These are phyloP conservation scores for Penicillium occitanis DNA, from an alignment of 2,329 filamentous ascomycete species.

Conservation along the genomic window DNA sequence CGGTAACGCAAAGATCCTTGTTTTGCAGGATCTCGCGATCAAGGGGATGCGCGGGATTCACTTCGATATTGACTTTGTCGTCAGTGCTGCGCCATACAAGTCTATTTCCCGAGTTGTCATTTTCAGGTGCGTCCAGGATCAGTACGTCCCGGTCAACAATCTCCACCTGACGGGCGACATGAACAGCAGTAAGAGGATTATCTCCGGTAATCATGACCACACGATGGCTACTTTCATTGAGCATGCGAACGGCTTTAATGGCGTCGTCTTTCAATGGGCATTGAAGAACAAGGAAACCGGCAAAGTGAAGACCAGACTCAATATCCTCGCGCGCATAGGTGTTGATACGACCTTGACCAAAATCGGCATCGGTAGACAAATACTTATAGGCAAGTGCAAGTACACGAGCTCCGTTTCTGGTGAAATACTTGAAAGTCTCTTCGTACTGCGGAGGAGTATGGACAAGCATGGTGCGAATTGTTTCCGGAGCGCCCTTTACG, in stretches of 20 bases:
- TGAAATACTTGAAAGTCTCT: constrained; percentile 98
- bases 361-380: constrained; percentile 74
- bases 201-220: constrained; percentile 99
- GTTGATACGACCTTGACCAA: constrained; percentile 83
- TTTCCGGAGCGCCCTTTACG: constrained; percentile 97
- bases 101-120: constrained; percentile 75
- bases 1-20: constrained; percentile 94
- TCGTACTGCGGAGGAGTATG: constrained; percentile 84
- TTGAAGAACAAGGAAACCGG: constrained; percentile 92
- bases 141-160: constrained; percentile 95
- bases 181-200: constrained; percentile 92
- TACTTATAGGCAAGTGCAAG: constrained; percentile 93
- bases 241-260: constrained; percentile 88
- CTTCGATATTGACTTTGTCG: constrained; percentile 80
- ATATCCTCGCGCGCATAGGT: constrained; percentile 91
- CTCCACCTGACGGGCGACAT: constrained; percentile 92
- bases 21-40: constrained; percentile 75
- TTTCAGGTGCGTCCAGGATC: constrained; percentile 91
- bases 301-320: constrained; percentile 80
- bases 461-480: constrained; percentile 89
- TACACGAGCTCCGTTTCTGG: constrained; percentile 89
- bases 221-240: constrained; percentile 97
- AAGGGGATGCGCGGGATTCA: constrained; percentile 77
- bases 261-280: constrained; percentile 96
- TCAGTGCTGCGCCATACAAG: constrained; percentile 95